phyloP scores from a whole-genome alignment of 2,329 filamentous ascomycete genomes.

The Orbilia brochopaga region DNA sequence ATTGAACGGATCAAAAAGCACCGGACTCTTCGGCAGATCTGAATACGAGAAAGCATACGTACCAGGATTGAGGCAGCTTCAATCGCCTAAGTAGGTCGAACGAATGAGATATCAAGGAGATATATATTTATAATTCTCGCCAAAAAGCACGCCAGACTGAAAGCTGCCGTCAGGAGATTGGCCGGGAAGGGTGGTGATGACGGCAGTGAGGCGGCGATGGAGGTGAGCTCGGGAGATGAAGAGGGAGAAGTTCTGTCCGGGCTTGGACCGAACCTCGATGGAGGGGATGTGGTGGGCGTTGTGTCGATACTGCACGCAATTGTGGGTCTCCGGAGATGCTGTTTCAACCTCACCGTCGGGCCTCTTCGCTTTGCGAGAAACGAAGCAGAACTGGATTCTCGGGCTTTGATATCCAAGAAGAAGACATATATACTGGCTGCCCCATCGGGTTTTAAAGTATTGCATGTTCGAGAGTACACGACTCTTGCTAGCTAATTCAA shows the following conservation, averaged over 20 bases:
- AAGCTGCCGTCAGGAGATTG: background rate
- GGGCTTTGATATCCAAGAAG: no score
- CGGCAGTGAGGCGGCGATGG: no score
- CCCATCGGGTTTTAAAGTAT: background rate
- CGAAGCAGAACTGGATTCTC: no score
- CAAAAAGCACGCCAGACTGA: background rate
- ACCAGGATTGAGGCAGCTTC: slow-evolving; percentile 8
- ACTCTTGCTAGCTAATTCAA: background rate
- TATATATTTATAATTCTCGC: background rate
- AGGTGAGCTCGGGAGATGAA: no score
- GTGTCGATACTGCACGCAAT: no score
- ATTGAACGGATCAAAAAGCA: background rate
- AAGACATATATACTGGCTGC: no score
- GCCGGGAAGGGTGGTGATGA: background rate
- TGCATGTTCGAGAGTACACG: slow-evolving; percentile 1
- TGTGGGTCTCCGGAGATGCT: no score
- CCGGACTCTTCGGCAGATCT: background rate
- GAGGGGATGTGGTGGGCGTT: no score
- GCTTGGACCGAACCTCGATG: no score
- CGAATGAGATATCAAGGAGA: slow-evolving; percentile 20
- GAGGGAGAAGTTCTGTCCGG: no score
- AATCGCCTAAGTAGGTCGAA: slow-evolving; percentile 7
- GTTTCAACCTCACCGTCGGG: no score
- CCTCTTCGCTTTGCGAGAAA: no score
- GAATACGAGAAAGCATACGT: background rate